Evolutionary conservation across 805 yeast genomes (phyloP).

Genomic region (Saturnispora gosingensis): DNA sequence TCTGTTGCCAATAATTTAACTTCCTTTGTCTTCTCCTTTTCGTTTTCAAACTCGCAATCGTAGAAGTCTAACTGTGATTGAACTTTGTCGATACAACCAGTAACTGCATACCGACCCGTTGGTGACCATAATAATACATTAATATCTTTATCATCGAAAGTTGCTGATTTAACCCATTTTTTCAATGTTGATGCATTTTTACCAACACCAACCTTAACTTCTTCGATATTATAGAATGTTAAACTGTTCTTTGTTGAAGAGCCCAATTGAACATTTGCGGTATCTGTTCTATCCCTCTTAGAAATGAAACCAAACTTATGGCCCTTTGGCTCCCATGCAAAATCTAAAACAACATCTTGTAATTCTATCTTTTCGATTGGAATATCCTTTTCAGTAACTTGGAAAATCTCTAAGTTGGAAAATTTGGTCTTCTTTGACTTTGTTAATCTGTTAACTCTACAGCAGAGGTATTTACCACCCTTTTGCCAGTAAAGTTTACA

Average conservation of each 20-base stretch:
- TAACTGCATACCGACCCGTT: conserved; percentile 72
- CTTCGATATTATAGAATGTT: conserved; percentile 77
- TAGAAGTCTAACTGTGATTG: conserved; percentile 70
- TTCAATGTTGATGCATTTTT: conserved; percentile 16
- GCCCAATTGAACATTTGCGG: conserved; percentile 45
- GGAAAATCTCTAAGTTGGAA: conserved; percentile 88
- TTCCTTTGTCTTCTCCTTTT: conserved; percentile 34
- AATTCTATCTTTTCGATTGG: conserved; percentile 94
- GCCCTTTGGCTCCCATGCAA: conserved; percentile 94
- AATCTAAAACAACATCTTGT: conserved; percentile 76
- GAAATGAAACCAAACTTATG: conserved; percentile 80
- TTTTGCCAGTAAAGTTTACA: conserved; percentile 93
- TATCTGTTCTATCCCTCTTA: conserved; percentile 36
- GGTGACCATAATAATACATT: conserved; percentile 86
- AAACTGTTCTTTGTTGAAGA: conserved; percentile 48
- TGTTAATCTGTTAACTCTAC: conserved; percentile 94
- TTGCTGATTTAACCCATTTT: conserved; percentile 43
- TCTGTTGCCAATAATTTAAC: conserved; percentile 53
- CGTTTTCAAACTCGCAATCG: conserved; percentile 78
- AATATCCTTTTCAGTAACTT: conserved; percentile 75
- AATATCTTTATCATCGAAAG: conserved; percentile 33
- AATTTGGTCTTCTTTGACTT: conserved; percentile 87
- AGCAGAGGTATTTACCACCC: conserved; percentile 74
- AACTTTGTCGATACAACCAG: conserved; percentile 34
- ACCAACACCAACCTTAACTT: conserved; percentile 32